Base-by-base conservation (phyloP, 192 early-diverging fungal species). In the Backusella tarrabulga region DNA sequence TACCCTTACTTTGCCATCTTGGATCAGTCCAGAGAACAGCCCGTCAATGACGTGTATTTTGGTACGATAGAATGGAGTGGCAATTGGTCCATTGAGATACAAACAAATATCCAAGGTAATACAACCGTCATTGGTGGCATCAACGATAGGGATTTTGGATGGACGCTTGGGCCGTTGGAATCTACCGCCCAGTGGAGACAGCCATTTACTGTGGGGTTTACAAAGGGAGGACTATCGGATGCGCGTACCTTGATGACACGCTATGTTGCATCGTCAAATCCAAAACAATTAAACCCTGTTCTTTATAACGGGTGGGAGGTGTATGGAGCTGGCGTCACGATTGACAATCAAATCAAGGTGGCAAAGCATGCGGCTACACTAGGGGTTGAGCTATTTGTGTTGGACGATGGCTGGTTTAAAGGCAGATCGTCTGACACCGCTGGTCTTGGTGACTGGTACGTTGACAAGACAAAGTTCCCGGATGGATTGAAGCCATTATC, bases 381-480 rank as follows among this genome's bases (percentile, higher is more conserved):
- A 4, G 78, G 78, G 1, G 67, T 70, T 1, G 78, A 79, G 15
- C 17, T 79, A 29, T 79, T 79, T 44, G 73, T 79, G 11, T 14
- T 79, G 46, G 78, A 79, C 32, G 73, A 79, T 71, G 78, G 78
- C 11, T 79, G 78, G 78, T 79, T 79, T 63, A 34, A 17, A 6
- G 73, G 78, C 3, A 50, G 78, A 26, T 36, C 34, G 4, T 44
- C 23, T 14, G 78, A 79, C 23, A 44, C 38, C 29, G 67, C 78
- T 3, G 78, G 78, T 0, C n/a, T 79, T 5, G 78, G 78, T 0
- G 78, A 79, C 23, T 79, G 77, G 77, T 79, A 69, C 52, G 36
- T 40, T 19, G 77, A 79, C 17, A 34, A 50, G 17, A 21, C 19
- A 8, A 79, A 79, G 40, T 79, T 79, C n/a, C 78, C 73, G 7